Evolutionary conservation across 257 asterid genomes (phyloP).

Genomic region (Dorcoceras hygrometricum): DNA sequence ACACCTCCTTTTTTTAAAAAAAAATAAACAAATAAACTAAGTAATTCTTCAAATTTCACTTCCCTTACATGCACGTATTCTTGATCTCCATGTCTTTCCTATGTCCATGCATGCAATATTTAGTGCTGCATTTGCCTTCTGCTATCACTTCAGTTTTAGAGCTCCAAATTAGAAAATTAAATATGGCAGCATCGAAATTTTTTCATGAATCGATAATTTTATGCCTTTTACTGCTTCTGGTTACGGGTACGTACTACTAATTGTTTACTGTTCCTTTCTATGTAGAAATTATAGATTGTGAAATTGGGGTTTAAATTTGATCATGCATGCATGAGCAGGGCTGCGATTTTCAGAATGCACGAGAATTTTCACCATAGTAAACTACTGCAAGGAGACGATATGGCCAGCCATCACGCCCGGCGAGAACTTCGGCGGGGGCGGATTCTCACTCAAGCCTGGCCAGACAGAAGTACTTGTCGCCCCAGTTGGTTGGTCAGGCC

Average conservation of each 20-base stretch:
- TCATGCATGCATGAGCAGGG: slow-evolving; percentile 34
- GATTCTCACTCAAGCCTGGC: slow-evolving; percentile 58
- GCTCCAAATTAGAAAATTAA: neutral
- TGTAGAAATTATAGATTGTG: too few relatives aligned
- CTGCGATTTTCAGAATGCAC: slow-evolving; percentile 39
- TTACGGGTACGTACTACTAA: slow-evolving; percentile 42
- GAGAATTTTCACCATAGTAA: slow-evolving; percentile 71
- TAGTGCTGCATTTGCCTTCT: neutral
- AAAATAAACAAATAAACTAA: too few relatives aligned
- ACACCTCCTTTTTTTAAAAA: neutral
- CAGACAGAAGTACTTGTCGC: slow-evolving; percentile 60
- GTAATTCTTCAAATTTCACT: neutral
- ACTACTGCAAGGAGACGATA: slow-evolving; percentile 72
- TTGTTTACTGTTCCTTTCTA: neutral
- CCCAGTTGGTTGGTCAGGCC: slow-evolving; percentile 71
- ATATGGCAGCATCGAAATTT: slow-evolving; percentile 25
- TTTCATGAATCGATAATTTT: slow-evolving; percentile 15
- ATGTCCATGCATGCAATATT: neutral
- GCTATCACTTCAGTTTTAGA: neutral
- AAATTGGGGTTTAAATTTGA: neutral
- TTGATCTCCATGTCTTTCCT: slow-evolving; percentile 2
- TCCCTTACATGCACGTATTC: slow-evolving; percentile 38
- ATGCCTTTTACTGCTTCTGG: slow-evolving; percentile 30
- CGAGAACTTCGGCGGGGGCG: slow-evolving; percentile 70
- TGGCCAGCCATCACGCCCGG: slow-evolving; percentile 92